Base-by-base conservation (phyloP, 2,329 filamentous ascomycete genomes). In the Trichophyton equinum region DNA sequence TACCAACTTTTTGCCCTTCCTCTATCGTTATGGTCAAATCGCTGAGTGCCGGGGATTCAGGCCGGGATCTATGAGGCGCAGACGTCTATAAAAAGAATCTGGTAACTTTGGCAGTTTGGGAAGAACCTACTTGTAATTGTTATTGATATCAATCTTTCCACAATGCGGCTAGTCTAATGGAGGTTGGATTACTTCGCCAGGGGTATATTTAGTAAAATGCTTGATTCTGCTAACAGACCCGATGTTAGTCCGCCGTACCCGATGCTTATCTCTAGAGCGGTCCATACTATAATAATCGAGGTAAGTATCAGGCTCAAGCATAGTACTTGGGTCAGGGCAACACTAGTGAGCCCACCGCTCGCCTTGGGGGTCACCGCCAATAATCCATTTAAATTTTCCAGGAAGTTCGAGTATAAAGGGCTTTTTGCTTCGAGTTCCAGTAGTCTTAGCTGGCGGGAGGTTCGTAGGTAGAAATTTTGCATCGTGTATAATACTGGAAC, bases 1-100 rank as follows among this genome's bases (percentile, higher is more conserved):
- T 95, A 62, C 92, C 94, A 18, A 97, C 88, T 78, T 96, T 96
- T 74, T 97, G 90, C 33, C 83, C 84, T 0, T 91, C 84, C 25
- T 85, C 79, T 64, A 99, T 91, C 71, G 87, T 89, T 79, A 99
- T 94, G 1, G 82, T 89, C 58, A 97, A 82, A 64, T 96, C 88
- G 79, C 94, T 96, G 67, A 99, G 81, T 61, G 96, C 92, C 62
- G 95, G 22, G 6, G 8, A 46, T 49, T 15, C 36, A 38, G 20
- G 44, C 5, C 18, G 18, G 11, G 20, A 47, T 7, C 44, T 47
- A 47, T 47, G 5, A 44, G 6, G 40, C 4, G 40, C n/a, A 44
- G 40, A 44, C 4, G 40, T n/a, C 38, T n/a, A 42, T 42, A 13
- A 44, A 44, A n/a, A 44, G 22, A 25, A 7, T 2, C 8, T 47